Evolutionary conservation across 192 early-diverging fungal species (phyloP).

Genomic region (Kappamyces sp.): DNA sequence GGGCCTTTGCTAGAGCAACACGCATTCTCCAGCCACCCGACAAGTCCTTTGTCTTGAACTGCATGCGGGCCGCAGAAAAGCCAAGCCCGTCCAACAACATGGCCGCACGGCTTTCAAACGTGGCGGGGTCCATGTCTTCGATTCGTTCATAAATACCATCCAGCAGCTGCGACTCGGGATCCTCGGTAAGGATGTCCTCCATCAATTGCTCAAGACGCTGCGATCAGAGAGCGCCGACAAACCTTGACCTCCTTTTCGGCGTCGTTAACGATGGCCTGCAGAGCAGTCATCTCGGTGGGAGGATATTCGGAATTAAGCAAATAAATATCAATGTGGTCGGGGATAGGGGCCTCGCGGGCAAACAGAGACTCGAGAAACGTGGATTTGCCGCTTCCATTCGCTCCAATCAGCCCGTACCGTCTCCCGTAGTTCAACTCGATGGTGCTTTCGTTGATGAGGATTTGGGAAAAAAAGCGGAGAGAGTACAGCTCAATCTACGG

Average conservation of each 20-base stretch:
- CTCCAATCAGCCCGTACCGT: slow-evolving; percentile 91
- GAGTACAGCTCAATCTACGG: slow-evolving; percentile 80
- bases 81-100: slow-evolving; percentile 91
- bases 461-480: slow-evolving; percentile 89
- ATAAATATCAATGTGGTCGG: slow-evolving; percentile 95
- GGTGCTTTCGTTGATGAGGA: slow-evolving; percentile 86
- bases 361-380: slow-evolving; percentile 93
- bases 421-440: slow-evolving; percentile 99
- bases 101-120: slow-evolving; percentile 90
- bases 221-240: background rate
- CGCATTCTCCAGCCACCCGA: slow-evolving; percentile 99
- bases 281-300: slow-evolving; percentile 85
- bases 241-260: slow-evolving; percentile 82
- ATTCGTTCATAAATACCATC: slow-evolving; percentile 97
- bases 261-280: slow-evolving; percentile 84
- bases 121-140: slow-evolving; percentile 82
- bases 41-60: slow-evolving; percentile 89
- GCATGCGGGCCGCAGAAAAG: slow-evolving; percentile 82
- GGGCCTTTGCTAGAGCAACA: slow-evolving; percentile 90
- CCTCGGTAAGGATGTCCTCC: slow-evolving; percentile 79
- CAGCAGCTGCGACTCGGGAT: slow-evolving; percentile 80
- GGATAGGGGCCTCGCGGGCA: slow-evolving; percentile 89
- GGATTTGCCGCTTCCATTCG: slow-evolving; percentile 94
- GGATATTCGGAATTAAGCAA: slow-evolving; percentile 93
- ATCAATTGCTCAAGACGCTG: slow-evolving; percentile 83